phyloP scores from a whole-genome alignment of 1,284 basidiomycete genomes.

The Ceratobasidium sp. region DNA sequence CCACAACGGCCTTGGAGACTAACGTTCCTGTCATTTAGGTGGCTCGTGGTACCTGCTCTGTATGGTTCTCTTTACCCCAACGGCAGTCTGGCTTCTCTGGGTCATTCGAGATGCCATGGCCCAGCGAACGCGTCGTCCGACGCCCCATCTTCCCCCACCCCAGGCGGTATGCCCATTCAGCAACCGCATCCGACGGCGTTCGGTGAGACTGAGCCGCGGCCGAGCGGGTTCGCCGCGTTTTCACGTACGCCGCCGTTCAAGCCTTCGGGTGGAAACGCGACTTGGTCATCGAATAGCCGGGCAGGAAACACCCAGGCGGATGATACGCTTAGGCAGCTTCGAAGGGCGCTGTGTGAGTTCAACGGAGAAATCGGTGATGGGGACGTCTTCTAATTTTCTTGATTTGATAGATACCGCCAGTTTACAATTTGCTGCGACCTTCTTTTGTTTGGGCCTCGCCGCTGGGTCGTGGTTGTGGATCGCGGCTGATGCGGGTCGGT shows the following conservation, averaged over 20 bases:
- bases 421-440: slow-evolving; percentile 28
- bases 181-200: slow-evolving; percentile 16
- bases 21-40: too few species aligned
- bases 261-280: neutral
- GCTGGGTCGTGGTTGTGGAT: slow-evolving; percentile 25
- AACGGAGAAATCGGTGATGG: too few species aligned
- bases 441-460: slow-evolving; percentile 20
- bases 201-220: slow-evolving; percentile 1
- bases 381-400: neutral
- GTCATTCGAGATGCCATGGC: slow-evolving; percentile 5
- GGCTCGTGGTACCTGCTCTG: slow-evolving; percentile 30
- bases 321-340: slow-evolving; percentile 13
- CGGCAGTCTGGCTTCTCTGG: slow-evolving; percentile 23
- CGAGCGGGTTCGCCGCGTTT: slow-evolving; percentile 8
- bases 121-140: slow-evolving; percentile 6
- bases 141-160: slow-evolving; percentile 3
- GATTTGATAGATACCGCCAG: slow-evolving; percentile 11
- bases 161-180: neutral
- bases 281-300: slow-evolving; percentile 15
- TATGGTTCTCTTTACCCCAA: slow-evolving; percentile 27
- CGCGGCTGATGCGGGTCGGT: slow-evolving; percentile 10
- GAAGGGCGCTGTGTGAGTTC: slow-evolving; percentile 21
- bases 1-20: too few species aligned
- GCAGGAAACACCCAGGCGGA: slow-evolving; percentile 7
- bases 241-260: neutral